These are phyloP conservation scores for Trametopsis cervina DNA, from an alignment of 768 basidiomycete species.

Conservation along the genomic window DNA sequence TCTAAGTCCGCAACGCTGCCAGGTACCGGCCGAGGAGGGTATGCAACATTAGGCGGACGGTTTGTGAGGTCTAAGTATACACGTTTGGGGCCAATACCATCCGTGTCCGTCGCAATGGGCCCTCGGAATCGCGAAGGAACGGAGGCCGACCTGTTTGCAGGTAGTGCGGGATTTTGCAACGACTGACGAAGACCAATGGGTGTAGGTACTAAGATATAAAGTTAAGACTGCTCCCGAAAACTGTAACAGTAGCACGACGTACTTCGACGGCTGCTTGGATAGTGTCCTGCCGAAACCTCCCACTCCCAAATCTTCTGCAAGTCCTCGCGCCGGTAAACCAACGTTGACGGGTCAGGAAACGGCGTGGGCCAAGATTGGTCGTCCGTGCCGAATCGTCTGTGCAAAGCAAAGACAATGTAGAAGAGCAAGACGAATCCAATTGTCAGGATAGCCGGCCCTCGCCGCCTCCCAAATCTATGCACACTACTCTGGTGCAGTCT, in stretches of 20 bases:
- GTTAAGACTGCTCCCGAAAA: too few species aligned
- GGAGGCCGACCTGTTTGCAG: slow-evolving; percentile 40
- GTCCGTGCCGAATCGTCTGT: slow-evolving; percentile 52
- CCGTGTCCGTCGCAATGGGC: slow-evolving; percentile 47
- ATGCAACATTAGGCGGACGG: slow-evolving; percentile 58
- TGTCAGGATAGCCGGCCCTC: slow-evolving; percentile 36
- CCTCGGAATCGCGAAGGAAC: slow-evolving; percentile 43
- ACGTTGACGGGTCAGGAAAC: slow-evolving; percentile 54
- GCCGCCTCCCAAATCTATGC: slow-evolving; percentile 51
- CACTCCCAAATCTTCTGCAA: slow-evolving; percentile 90
- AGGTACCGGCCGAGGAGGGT: slow-evolving; percentile 80
- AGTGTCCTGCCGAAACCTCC: slow-evolving; percentile 92
- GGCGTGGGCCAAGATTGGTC: slow-evolving; percentile 59
- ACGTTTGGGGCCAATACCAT: slow-evolving; percentile 72
- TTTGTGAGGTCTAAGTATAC: slow-evolving; percentile 68
- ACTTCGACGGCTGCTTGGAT: slow-evolving; percentile 79
- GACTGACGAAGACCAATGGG: slow-evolving; percentile 48
- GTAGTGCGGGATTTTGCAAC: slow-evolving; percentile 70
- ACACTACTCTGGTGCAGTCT: slow-evolving; percentile 52
- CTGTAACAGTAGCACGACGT: slow-evolving; percentile 27
- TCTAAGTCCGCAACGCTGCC: slow-evolving; percentile 89
- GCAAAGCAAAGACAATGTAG: slow-evolving; percentile 54
- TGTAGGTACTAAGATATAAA: slow-evolving; percentile 52
- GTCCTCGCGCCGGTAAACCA: slow-evolving; percentile 72
- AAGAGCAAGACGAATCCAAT: slow-evolving; percentile 38